These are phyloP conservation scores for Xerocomellus chrysenteron DNA, from an alignment of 768 basidiomycete species.

Conservation along the genomic window DNA sequence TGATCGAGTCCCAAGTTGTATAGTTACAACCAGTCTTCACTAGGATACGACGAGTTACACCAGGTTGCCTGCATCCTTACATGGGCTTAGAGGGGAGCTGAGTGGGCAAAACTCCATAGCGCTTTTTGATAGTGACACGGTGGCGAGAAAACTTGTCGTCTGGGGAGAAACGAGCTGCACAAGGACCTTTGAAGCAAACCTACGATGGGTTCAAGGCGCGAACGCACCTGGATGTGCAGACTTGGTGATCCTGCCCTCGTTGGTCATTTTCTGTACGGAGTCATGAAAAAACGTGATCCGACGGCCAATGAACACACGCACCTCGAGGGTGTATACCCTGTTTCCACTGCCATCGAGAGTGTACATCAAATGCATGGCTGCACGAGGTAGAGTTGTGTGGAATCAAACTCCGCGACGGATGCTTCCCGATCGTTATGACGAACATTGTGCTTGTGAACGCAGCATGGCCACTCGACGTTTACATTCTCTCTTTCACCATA, in stretches of 20 bases:
- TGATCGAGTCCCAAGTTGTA: no score
- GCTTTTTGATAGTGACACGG: slow-evolving; percentile 95
- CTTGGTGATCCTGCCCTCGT: slow-evolving; percentile 81
- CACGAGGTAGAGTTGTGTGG: not conserved
- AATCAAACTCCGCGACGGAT: slow-evolving; percentile 18
- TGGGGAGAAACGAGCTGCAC: slow-evolving; percentile 91
- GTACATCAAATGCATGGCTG: slow-evolving; percentile 96
- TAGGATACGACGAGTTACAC: no score
- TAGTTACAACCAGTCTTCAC: no score
- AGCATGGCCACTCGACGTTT: not conserved
- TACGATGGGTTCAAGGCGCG: not conserved
- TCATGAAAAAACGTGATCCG: slow-evolving; percentile 3
- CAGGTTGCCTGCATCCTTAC: slow-evolving; percentile 40
- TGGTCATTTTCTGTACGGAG: slow-evolving; percentile 72
- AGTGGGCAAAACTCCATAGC: slow-evolving; percentile 84
- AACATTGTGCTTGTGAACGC: no score
- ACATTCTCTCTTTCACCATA: not conserved
- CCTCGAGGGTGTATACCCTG: slow-evolving; percentile 92
- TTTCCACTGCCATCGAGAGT: slow-evolving; percentile 72
- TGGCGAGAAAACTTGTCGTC: slow-evolving; percentile 99
- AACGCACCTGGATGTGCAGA: slow-evolving; percentile 92
- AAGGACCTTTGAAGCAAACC: not conserved
- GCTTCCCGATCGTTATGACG: not conserved
- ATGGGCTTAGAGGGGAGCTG: slow-evolving; percentile 88
- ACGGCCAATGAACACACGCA: slow-evolving; percentile 33